Evolutionary conservation across 2,329 filamentous ascomycete species (phyloP).

Genomic region (Aspergillus aculeatus): DNA sequence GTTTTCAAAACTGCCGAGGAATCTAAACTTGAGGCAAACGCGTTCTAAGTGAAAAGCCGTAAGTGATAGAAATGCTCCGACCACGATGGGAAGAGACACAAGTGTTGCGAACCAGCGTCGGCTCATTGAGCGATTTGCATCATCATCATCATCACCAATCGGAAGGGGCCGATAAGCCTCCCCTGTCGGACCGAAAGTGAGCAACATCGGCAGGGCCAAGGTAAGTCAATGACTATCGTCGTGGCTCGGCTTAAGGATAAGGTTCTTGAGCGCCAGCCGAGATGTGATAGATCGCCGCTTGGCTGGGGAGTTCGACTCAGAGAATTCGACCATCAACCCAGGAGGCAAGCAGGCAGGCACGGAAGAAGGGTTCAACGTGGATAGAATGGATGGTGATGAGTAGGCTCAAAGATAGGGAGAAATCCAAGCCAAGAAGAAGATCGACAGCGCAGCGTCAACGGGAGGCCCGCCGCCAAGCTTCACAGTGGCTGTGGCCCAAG

Average conservation of each 20-base stretch:
- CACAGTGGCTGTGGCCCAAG: constrained; percentile 23
- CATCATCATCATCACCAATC: constrained; percentile 1
- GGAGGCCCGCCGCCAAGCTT: constrained; percentile 35
- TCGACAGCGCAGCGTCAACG: constrained; percentile 30
- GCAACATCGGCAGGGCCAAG: constrained; percentile 1
- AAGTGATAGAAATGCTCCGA: background rate
- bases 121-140: background rate
- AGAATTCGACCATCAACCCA: background rate
- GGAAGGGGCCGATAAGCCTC: background rate
- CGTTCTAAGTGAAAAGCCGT: background rate
- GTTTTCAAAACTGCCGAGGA: background rate
- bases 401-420: background rate
- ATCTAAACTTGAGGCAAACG: background rate
- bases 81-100: background rate
- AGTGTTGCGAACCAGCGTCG: background rate
- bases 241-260: background rate
- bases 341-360: constrained; percentile 1
- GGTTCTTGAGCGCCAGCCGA: background rate
- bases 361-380: background rate
- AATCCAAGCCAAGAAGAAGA: constrained; percentile 27
- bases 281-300: background rate
- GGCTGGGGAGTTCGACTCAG: background rate
- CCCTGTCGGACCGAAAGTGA: constrained; percentile 2
- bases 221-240: background rate
- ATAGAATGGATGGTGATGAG: too few species aligned